A percentile compares a stretch with the other conserved stretches of the same genome.
Evolutionary conservation across 257 asterid genomes (phyloP).

Genomic region (Pogostemon cablin): DNA sequence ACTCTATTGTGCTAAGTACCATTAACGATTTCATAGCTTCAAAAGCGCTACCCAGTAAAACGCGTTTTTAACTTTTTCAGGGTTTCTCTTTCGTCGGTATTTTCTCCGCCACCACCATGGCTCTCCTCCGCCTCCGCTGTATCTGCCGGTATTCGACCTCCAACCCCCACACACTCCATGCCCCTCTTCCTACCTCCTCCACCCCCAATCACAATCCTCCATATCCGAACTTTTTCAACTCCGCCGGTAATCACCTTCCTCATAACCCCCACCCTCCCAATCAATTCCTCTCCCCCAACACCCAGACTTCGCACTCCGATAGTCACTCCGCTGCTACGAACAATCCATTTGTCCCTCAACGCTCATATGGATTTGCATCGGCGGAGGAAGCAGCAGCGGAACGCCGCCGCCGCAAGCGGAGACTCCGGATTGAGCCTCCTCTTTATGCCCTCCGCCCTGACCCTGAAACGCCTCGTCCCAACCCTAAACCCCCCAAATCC

Average conservation of each 20-base stretch:
- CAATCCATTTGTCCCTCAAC: conserved; percentile 30
- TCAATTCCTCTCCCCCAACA: conserved; percentile 14
- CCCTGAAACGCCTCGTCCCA: conserved; percentile 42
- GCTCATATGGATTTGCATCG: conserved; percentile 66
- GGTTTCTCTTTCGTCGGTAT: neutral
- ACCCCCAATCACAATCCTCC: conserved; percentile 17
- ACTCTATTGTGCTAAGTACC: too few species aligned
- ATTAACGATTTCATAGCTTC: neutral
- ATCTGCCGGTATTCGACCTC: conserved; percentile 49
- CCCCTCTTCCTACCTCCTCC: conserved; percentile 31
- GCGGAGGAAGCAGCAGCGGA: conserved; percentile 97
- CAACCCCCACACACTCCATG: conserved; percentile 35
- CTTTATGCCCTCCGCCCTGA: conserved; percentile 71
- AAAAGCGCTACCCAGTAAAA: neutral
- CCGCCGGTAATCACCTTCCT: conserved; percentile 9
- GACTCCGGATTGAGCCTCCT: conserved; percentile 90
- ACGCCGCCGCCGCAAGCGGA: conserved; percentile 86
- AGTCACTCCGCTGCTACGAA: conserved; percentile 27
- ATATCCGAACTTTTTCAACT: neutral
- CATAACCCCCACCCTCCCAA: neutral
- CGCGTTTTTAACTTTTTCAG: neutral
- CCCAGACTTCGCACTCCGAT: conserved; percentile 28
- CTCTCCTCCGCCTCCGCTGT: conserved; percentile 52
- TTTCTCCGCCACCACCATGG: conserved; percentile 32
- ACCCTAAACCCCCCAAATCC: conserved; percentile 28